Base-by-base conservation (phyloP, 176 grass and related monocot species). In the Oryza meyeriana region DNA sequence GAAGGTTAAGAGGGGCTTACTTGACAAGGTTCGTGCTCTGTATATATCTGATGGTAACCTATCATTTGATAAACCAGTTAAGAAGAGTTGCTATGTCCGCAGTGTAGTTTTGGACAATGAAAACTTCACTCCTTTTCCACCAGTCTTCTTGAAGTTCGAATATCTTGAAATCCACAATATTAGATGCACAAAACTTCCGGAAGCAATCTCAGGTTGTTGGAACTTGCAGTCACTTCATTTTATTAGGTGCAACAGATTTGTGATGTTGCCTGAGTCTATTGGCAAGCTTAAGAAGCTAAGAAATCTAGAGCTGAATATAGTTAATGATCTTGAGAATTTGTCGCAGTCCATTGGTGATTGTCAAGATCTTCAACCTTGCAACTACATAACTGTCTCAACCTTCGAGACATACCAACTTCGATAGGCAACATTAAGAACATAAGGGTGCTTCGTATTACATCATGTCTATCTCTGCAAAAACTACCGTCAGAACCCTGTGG, bases 351-450 rank as follows among this genome's bases (percentile, higher is more conserved):
- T 81, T 44, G 45, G 31, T 69, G 78, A 80, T 36, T 80, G 45
- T 28, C 12, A 16, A 0, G 5, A 2, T 52, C 72, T 75, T 16
- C 28, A 8, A 75, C 7, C 5, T 75, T 75, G 30, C 27, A 75
- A 6, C 4, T 75, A 52, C 0, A 18, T 50, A 5, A 1, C 0
- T 18, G 47, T 50, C 0, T 0, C 13, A 2, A 2, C 0, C 47
- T 50, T 18, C 13, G 0, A 10, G 5, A 1, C 14, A 47, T 72
- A 48, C 41, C 40, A 0, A 16, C 38, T 42, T 72, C 41, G 4
- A 30, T 72, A 10, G 8, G 40, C 7, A 47, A 31, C 30, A 45
- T 30, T 72, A 27, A 31, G 6, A 48, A 17, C 1, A 29, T 48
- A 12, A 4, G 1, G 41, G 4, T 29, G 24, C 27, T 30, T 30